These are phyloP conservation scores for Arachis monticola DNA, from an alignment of 331 rosid genomes.

Conservation along the genomic window DNA sequence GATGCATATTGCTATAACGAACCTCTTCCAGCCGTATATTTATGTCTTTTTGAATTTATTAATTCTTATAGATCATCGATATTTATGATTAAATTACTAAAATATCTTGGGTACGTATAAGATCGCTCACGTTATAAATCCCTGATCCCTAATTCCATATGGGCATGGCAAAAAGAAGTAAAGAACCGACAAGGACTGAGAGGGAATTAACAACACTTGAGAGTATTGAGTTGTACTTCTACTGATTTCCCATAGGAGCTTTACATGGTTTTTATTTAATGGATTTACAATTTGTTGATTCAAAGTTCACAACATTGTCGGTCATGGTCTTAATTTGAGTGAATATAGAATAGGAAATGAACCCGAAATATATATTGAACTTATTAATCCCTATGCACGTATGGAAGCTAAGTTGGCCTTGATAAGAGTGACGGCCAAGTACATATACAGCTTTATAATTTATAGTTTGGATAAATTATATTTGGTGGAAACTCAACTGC, in stretches of 20 bases:
- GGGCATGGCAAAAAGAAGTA: neutral
- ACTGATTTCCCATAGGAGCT: neutral
- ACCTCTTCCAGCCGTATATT: slow-evolving; percentile 7
- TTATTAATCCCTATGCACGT: neutral
- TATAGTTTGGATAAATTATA: neutral
- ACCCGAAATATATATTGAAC: neutral
- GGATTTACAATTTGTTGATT: neutral
- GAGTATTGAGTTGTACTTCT: neutral
- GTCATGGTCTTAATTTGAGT: neutral
- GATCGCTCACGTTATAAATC: neutral
- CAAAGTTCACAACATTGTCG: neutral
- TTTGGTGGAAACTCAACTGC: too few species aligned
- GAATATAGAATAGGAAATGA: too few species aligned
- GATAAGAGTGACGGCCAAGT: neutral
- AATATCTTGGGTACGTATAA: neutral
- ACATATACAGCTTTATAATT: too few species aligned
- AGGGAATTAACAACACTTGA: neutral
- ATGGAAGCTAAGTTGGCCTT: neutral
- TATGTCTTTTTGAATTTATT: neutral
- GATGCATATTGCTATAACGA: neutral
- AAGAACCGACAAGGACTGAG: neutral
- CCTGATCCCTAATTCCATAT: neutral
- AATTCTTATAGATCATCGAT: too few species aligned
- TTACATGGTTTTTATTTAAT: neutral
- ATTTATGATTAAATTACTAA: neutral